A percentile compares a stretch with the other conserved stretches of the same genome.
phyloP scores from a whole-genome alignment of 2,329 filamentous ascomycete species.

The Alternaria incomplexa region DNA sequence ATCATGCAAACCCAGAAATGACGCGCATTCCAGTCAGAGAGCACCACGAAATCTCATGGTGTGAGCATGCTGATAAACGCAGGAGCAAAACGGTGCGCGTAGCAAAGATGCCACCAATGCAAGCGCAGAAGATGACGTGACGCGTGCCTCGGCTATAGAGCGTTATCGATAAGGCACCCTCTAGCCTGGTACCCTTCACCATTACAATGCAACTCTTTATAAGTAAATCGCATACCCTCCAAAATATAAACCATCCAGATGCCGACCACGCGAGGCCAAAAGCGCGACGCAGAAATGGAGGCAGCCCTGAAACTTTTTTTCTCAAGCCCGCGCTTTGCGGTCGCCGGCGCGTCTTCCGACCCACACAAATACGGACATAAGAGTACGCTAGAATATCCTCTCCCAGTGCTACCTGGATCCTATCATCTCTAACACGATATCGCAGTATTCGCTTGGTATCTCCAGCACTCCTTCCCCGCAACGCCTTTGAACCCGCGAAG shows the following conservation, averaged over 20 bases:
- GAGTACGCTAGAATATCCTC: slow-evolving; percentile 59
- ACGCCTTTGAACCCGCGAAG: slow-evolving; percentile 82
- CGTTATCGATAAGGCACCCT: not conserved
- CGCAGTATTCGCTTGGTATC: slow-evolving; percentile 91
- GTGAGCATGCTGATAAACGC: not conserved
- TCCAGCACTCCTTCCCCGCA: slow-evolving; percentile 73
- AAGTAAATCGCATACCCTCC: not conserved
- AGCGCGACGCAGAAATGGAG: slow-evolving; percentile 60
- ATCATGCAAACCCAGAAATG: not conserved
- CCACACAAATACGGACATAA: slow-evolving; percentile 87
- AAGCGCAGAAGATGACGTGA: not conserved
- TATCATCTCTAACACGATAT: not conserved
- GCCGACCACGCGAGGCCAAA: slow-evolving; percentile 36
- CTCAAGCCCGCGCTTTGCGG: slow-evolving; percentile 78
- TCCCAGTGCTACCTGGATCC: not conserved
- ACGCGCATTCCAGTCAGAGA: not conserved
- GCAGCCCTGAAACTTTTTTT: slow-evolving; percentile 80
- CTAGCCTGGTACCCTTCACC: not conserved
- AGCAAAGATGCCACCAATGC: not conserved
- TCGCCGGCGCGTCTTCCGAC: slow-evolving; percentile 88
- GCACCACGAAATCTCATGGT: not conserved
- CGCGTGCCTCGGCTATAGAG: not conserved
- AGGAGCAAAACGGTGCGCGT: not conserved
- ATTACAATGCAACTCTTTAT: not conserved
- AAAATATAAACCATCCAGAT: not conserved